A percentile compares a stretch with the other conserved stretches of the same genome.
phyloP scores from a whole-genome alignment of 768 basidiomycete species.

The Neoboletus magnificus region DNA sequence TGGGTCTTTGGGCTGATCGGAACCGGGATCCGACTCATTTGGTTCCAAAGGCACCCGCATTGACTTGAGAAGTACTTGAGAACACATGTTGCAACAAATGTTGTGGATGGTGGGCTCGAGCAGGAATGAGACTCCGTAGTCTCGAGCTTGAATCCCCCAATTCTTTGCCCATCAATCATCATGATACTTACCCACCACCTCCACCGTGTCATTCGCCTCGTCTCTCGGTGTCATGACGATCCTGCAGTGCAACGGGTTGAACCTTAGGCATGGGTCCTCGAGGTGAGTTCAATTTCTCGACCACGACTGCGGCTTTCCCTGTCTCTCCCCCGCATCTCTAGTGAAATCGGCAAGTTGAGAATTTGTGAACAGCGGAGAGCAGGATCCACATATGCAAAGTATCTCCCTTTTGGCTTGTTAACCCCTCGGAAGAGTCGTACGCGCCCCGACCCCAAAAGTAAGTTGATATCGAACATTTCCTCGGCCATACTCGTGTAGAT shows the following conservation, averaged over 20 bases:
- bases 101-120: not conserved
- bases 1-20: no score
- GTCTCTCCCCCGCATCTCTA: not conserved
- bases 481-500: not conserved
- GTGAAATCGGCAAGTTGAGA: not conserved
- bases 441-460: not conserved
- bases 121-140: not conserved
- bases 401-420: not conserved
- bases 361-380: not conserved
- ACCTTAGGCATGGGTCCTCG: not conserved
- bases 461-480: not conserved
- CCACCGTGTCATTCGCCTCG: no score
- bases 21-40: not conserved
- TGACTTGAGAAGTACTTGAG: not conserved
- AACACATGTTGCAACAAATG: not conserved
- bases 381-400: not conserved
- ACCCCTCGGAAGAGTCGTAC: not conserved
- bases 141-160: not conserved
- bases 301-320: not conserved
- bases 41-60: not conserved
- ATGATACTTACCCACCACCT: not conserved
- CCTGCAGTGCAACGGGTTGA: not conserved
- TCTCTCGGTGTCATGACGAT: not conserved
- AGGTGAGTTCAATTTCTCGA: not conserved
- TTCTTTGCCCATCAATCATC: not conserved